Base-by-base conservation (phyloP, 768 basidiomycete species). In the Mycena rosella region DNA sequence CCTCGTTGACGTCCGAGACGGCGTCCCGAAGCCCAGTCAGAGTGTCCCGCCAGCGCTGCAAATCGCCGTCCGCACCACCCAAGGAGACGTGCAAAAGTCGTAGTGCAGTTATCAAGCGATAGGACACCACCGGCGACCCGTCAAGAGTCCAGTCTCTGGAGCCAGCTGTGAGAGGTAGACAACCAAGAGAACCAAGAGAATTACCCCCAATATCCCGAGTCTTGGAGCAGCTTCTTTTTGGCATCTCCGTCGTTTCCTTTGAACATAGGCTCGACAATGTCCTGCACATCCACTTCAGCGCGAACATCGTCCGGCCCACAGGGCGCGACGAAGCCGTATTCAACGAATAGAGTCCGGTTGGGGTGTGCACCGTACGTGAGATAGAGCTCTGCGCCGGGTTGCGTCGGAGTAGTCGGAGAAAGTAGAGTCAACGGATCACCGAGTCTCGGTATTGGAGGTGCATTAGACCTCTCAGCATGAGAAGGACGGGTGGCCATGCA, bases 171-270 rank as follows among this genome's bases (percentile, higher is more conserved):
- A 54, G 63, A 52, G 56, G 32, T 49, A 44, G 18, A 17, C n/a
- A 47, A 20, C 27, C 29, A 32, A 36, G 17, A 27, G 22, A 53
- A 29, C 10, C 30, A 40, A 61, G 30, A 53, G 67, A 81, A 68
- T 77, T 47, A 97, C 96, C 91, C 90, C 94, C 95, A 97, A 76
- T 97, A 98, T 3, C 89, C 88, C 71, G 91, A 86, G 1, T 81
- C 78, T 49, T 84, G 74, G 40, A 99, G 83, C 0, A 86, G 72
- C 6, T 82, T 79, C 72, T 84, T 85, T 78, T 93, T 87, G 76
- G 79, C 72, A 58, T 69, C 20, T 15, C 86, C 85, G 9, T 85
- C 62, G 49, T 44, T 68, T 54, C 69, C 84, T 3, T 82, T 74
- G 60, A 96, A 87, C 55, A 91, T 61, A 20, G 74, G 73, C 66